phyloP scores from a whole-genome alignment of 192 early-diverging fungal species.

The Rhizophagus sp. region DNA sequence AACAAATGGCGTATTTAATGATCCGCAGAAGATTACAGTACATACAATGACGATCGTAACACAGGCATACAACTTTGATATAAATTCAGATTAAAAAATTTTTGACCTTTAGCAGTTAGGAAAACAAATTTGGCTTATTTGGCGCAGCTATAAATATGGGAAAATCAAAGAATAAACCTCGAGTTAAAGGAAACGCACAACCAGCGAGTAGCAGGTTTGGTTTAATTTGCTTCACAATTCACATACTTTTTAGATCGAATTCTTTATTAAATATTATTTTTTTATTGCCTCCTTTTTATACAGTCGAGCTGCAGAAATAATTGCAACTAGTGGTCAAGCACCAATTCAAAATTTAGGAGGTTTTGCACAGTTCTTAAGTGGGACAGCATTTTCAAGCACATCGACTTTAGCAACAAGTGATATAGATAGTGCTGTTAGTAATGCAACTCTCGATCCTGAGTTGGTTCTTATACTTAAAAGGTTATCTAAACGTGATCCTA shows the following conservation, averaged over 20 bases:
- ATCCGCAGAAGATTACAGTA: no score
- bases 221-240: no score
- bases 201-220: conserved; percentile 84
- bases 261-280: background rate
- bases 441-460: conserved; percentile 52
- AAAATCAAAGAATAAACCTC: conserved; percentile 61
- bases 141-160: conserved; percentile 32
- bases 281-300: background rate
- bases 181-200: conserved; percentile 83
- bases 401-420: conserved; percentile 31
- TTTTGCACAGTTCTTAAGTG: conserved; percentile 69
- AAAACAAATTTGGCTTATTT: no score
- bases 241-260: background rate
- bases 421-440: conserved; percentile 17
- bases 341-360: conserved; percentile 52
- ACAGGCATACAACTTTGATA: no score
- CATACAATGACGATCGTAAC: no score
- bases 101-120: no score
- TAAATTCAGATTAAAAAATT: no score
- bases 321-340: conserved; percentile 15
- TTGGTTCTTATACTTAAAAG: conserved; percentile 79
- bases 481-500: conserved; percentile 84
- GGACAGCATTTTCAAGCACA: conserved; percentile 30
- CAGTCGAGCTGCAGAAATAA: conserved; percentile 43
- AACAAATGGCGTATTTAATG: no score